These are phyloP conservation scores for Salicornia ramosissima DNA, from an alignment of 148 eudicot species.

Conservation along the genomic window DNA sequence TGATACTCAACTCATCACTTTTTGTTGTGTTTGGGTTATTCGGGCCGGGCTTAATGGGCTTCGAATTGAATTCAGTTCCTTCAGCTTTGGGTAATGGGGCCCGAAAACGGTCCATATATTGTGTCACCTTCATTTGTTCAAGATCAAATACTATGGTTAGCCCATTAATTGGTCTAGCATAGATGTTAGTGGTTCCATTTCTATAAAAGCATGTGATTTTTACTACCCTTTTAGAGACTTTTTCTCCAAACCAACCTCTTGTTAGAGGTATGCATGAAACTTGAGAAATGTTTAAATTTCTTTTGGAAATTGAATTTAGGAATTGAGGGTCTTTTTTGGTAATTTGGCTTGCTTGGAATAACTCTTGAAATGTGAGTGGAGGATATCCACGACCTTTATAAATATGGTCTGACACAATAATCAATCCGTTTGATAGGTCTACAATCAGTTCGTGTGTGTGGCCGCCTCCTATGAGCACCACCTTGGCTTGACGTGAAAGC, in stretches of 20 bases:
- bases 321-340: slow-evolving; percentile 36
- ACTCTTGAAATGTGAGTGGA: slow-evolving; percentile 53
- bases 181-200: slow-evolving; percentile 57
- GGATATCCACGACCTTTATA: slow-evolving; percentile 69
- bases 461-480: slow-evolving; percentile 50
- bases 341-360: slow-evolving; percentile 43
- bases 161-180: slow-evolving; percentile 71
- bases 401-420: slow-evolving; percentile 43
- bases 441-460: slow-evolving; percentile 56
- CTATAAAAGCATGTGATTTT: slow-evolving; percentile 63
- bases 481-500: slow-evolving; percentile 62
- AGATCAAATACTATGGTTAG: slow-evolving; percentile 50
- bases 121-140: slow-evolving; percentile 36
- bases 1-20: slow-evolving; percentile 28
- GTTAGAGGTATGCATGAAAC: slow-evolving; percentile 71
- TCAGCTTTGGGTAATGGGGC: slow-evolving; percentile 52
- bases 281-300: slow-evolving; percentile 64
- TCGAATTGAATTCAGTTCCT: slow-evolving; percentile 48
- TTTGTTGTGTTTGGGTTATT: slow-evolving; percentile 27
- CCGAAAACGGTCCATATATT: slow-evolving; percentile 36
- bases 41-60: slow-evolving; percentile 27
- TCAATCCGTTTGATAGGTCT: slow-evolving; percentile 35
- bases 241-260: slow-evolving; percentile 77
- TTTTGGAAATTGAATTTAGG: slow-evolving; percentile 39
- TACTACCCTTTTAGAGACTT: slow-evolving; percentile 38